Evolutionary conservation across 306 rosid species (phyloP).

Genomic region (Mimosa bimucronata): DNA sequence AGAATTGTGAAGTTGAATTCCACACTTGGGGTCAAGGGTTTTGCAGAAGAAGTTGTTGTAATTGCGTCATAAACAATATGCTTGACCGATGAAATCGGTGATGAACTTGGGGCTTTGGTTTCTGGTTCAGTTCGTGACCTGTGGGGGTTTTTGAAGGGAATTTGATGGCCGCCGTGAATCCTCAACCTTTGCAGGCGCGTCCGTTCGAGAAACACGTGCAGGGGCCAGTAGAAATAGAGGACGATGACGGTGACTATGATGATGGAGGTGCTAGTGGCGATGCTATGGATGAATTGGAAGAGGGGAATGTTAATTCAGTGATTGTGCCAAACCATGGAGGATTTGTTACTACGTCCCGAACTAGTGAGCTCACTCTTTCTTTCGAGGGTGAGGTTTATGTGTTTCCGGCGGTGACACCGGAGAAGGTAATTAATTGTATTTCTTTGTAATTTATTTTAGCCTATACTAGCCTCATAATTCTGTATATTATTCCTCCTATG

Average conservation of each 20-base stretch:
- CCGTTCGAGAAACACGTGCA: slow-evolving; percentile 54
- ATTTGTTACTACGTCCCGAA: slow-evolving; percentile 57
- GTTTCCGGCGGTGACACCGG: slow-evolving; percentile 85
- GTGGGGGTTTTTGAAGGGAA: not conserved
- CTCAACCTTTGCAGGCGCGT: slow-evolving; percentile 71
- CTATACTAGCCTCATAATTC: not conserved
- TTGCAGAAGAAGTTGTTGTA: not conserved
- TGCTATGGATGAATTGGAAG: slow-evolving; percentile 70
- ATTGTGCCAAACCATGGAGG: slow-evolving; percentile 55
- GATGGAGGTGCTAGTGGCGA: slow-evolving; percentile 51
- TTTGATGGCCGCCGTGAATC: slow-evolving; percentile 72
- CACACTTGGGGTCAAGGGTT: slow-evolving; percentile 23
- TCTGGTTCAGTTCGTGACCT: slow-evolving; percentile 29
- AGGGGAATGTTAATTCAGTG: slow-evolving; percentile 50
- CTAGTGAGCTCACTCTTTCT: slow-evolving; percentile 95
- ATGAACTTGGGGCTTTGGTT: slow-evolving; percentile 57
- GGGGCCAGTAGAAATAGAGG: slow-evolving; percentile 43
- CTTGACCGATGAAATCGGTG: slow-evolving; percentile 43
- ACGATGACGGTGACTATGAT: slow-evolving; percentile 66
- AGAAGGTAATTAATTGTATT: slow-evolving; percentile 58
- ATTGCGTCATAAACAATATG: slow-evolving; percentile 23
- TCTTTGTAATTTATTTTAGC: not conserved
- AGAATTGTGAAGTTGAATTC: slow-evolving; percentile 25
- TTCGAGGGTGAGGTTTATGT: slow-evolving; percentile 97
- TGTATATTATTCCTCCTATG: not conserved